phyloP scores from a whole-genome alignment of 306 rosid species.

The Lathyrus aphaca region DNA sequence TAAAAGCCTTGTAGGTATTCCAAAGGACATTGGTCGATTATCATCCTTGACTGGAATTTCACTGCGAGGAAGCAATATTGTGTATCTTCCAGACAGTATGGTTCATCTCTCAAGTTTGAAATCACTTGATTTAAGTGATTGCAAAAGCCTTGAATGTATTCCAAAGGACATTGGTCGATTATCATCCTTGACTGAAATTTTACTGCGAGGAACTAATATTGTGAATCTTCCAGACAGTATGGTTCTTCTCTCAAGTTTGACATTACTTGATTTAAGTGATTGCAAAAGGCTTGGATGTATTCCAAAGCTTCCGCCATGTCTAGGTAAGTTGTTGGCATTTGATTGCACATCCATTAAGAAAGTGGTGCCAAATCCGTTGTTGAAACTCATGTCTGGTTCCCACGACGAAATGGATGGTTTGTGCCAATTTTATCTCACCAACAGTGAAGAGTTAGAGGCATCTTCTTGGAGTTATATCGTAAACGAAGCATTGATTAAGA shows the following conservation, averaged over 20 bases:
- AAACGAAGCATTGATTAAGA: background rate
- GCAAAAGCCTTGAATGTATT: conserved; percentile 32
- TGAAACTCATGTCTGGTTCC: background rate
- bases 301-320: conserved; percentile 34
- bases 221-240: conserved; percentile 31
- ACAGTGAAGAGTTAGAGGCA: background rate
- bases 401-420: background rate
- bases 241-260: conserved; percentile 28
- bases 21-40: conserved; percentile 13
- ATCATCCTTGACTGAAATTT: conserved; percentile 26
- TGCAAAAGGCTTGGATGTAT: conserved; percentile 33
- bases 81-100: conserved; percentile 29
- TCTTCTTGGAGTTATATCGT: background rate
- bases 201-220: background rate
- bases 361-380: conserved; percentile 11
- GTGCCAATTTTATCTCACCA: background rate
- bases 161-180: conserved; percentile 27
- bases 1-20: conserved; percentile 30
- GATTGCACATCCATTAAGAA: too few relatives aligned
- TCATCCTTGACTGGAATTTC: conserved; percentile 28
- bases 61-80: background rate
- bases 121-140: conserved; percentile 8
- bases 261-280: background rate
- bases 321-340: conserved; percentile 7
- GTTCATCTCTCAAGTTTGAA: conserved; percentile 27